Base-by-base conservation (phyloP, 2,329 filamentous ascomycete species). In the Hymenoscyphus occultus region DNA sequence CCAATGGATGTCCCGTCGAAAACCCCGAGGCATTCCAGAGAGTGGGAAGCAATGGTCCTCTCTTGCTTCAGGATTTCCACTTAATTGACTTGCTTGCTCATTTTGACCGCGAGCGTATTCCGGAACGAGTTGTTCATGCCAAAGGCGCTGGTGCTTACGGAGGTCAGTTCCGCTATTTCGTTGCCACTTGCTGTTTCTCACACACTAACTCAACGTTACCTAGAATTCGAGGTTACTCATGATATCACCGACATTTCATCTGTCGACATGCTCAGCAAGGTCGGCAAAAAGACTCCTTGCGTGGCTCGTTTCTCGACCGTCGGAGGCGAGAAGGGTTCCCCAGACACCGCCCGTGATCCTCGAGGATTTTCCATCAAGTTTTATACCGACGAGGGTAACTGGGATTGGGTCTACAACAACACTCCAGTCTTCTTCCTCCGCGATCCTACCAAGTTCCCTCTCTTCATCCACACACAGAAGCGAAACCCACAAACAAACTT, bases 391-490 rank as follows among this genome's bases (percentile, higher is more conserved):
- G 84, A 91, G 73, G 89, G 89, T 59, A 91, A 79, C 74, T 90
- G 85, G 84, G 89, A 92, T 74, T 86, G 87, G 82, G 88, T 91
- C 31, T 88, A 85, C 75, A 91, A 90, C 79, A 92, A 92, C 78
- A 92, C 88, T 0, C 90, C 90, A 1, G 82, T 92, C 32, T 93
- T 93, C 81, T 92, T 93, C 81, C 73, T 92, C 31, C 83, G 90
- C 56, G 90, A 92, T 71, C 88, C 90, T 2, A 83, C 84, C 72
- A 91, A 92, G 75, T 92, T 91, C 78, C 89, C 89, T 42, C 79
- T 88, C 73, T 89, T 92, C 77, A 91, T 91, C 68, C 89, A 91
- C 79, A 90, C 89, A 3, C 90, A 93, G 77, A 92, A 92, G 82
- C 84, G 89, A 59, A 83, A 92, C 77, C 90, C 90, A 0, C 83